Percentiles rank a stretch among this genome's conserved stretches.
Evolutionary conservation across 1,284 basidiomycete genomes (phyloP).

Genomic region (Veloboletus limbatus): DNA sequence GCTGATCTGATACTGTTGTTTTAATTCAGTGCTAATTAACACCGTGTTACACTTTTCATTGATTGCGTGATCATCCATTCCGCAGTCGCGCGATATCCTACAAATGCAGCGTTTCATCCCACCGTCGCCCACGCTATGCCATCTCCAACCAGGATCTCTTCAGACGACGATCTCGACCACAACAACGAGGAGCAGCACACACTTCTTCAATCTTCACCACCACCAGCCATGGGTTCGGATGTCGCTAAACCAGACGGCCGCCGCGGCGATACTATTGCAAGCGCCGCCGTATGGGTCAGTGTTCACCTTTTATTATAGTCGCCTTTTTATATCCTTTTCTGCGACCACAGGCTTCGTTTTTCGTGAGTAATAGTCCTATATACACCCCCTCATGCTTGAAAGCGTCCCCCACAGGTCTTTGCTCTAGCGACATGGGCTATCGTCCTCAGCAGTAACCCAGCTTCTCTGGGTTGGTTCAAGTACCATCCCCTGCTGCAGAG

Average conservation of each 20-base stretch:
- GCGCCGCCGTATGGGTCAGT: too few species aligned
- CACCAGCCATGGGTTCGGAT: too few species aligned
- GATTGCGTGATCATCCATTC: background rate
- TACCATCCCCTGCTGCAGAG: constrained; percentile 64
- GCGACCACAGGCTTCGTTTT: too few species aligned
- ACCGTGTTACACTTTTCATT: too few species aligned
- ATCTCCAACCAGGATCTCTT: background rate
- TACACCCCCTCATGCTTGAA: background rate
- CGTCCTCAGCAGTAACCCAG: constrained; percentile 48
- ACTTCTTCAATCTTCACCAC: too few species aligned
- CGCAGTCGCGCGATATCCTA: background rate
- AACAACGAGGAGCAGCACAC: too few species aligned
- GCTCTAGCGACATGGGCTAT: constrained; percentile 54
- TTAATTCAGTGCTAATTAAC: constrained; percentile 23
- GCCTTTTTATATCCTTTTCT: too few species aligned
- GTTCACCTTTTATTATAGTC: background rate
- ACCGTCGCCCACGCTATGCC: too few species aligned
- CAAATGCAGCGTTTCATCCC: too few species aligned
- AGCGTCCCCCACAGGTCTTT: constrained; percentile 44
- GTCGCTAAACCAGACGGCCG: too few species aligned
- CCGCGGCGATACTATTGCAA: too few species aligned
- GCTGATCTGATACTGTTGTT: constrained; percentile 24
- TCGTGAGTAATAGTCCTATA: constrained; percentile 25
- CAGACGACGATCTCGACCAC: background rate
- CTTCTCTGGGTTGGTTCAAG: constrained; percentile 55